Percentiles rank a stretch among this genome's conserved stretches.
phyloP scores from a whole-genome alignment of 495 filamentous ascomycete species.

The Viridothelium virens region DNA sequence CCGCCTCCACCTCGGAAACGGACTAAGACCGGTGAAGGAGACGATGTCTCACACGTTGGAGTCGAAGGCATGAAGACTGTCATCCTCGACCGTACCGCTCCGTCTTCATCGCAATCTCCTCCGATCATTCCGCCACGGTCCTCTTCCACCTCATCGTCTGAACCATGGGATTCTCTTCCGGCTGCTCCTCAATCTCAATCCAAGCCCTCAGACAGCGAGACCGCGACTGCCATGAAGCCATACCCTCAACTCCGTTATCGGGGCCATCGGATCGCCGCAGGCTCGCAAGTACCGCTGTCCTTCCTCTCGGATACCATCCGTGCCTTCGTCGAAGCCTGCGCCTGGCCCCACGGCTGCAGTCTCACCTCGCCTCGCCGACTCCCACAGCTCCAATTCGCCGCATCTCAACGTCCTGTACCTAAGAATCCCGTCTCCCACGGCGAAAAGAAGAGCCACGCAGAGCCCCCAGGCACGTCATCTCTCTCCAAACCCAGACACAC shows the following conservation, averaged over 20 bases:
- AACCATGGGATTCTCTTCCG: background rate
- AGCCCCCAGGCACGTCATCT: background rate
- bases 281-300: slow-evolving; percentile 66
- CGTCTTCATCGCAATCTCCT: background rate
- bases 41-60: background rate
- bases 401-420: background rate
- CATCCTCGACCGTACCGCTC: background rate
- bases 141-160: background rate
- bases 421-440: too few relatives aligned
- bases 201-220: background rate
- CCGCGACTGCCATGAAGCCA: background rate
- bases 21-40: background rate
- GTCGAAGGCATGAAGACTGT: background rate
- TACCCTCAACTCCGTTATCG: slow-evolving; percentile 28
- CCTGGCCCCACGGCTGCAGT: slow-evolving; percentile 74
- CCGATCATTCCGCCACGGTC: background rate
- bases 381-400: slow-evolving; percentile 25
- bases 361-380: slow-evolving; percentile 40
- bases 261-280: slow-evolving; percentile 51
- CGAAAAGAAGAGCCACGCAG: too few relatives aligned
- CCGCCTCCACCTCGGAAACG: background rate
- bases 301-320: slow-evolving; percentile 62
- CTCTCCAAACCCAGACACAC: background rate
- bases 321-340: slow-evolving; percentile 67
- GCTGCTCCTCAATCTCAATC: background rate